These are phyloP conservation scores for Daldinia childiae DNA, from an alignment of 495 filamentous ascomycete genomes.

Conservation along the genomic window DNA sequence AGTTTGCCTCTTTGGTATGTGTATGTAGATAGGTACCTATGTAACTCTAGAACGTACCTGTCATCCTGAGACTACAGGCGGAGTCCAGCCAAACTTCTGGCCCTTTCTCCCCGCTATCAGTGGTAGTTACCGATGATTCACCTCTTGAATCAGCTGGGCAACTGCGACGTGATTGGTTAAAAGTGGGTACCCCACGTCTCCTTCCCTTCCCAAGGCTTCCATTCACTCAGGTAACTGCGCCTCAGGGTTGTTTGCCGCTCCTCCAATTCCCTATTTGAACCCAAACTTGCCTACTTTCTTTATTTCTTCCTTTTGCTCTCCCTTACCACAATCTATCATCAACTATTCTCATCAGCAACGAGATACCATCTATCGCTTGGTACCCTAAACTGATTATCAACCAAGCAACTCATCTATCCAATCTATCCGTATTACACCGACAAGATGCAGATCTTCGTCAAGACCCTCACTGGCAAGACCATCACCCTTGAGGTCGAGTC, in stretches of 20 bases:
- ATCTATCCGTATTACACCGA: constrained; percentile 24
- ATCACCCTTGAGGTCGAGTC: constrained; percentile 99
- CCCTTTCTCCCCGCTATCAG: constrained; percentile 32
- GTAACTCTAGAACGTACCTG: constrained; percentile 13
- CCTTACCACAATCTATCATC: not conserved
- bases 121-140: constrained; percentile 45
- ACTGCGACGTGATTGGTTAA: constrained; percentile 35
- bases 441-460: constrained; percentile 90
- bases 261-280: constrained; percentile 34
- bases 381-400: not conserved
- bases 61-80: constrained; percentile 13
- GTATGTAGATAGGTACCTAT: not conserved
- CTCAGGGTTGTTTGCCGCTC: constrained; percentile 40
- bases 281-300: constrained; percentile 24
- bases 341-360: constrained; percentile 49
- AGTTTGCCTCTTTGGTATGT: not conserved
- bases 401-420: constrained; percentile 1
- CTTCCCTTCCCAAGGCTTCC: constrained; percentile 46
- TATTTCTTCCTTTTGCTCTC: constrained; percentile 10
- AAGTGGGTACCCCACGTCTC: constrained; percentile 17
- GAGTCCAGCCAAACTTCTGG: constrained; percentile 35
- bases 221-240: constrained; percentile 45
- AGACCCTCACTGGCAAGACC: constrained; percentile 94
- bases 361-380: constrained; percentile 6
- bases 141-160: constrained; percentile 14